Evolutionary conservation across 371 early-diverging fungal genomes (phyloP).

Genomic region (Phascolomyces articulosus): DNA sequence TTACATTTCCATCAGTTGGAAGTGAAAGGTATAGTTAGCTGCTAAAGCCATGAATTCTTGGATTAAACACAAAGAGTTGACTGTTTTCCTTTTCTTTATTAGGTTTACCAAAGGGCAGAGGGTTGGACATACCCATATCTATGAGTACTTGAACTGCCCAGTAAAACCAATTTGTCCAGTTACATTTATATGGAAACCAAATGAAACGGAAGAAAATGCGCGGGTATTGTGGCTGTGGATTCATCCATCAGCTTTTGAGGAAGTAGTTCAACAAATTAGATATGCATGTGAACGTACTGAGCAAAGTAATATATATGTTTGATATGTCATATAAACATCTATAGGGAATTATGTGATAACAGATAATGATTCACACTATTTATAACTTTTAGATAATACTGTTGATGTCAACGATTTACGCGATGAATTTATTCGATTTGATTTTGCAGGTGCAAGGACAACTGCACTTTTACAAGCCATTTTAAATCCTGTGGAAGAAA

Average conservation of each 20-base stretch:
- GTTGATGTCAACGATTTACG: conserved; percentile 38
- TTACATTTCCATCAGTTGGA: conserved; percentile 60
- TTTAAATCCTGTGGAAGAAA: conserved; percentile 37
- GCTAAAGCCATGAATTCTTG: too few species aligned
- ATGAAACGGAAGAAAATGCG: conserved; percentile 12
- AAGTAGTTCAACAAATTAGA: conserved; percentile 22
- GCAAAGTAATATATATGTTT: neutral
- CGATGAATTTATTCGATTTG: conserved; percentile 62
- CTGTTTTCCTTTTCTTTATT: neutral
- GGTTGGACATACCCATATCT: conserved; percentile 58
- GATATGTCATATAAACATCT: too few species aligned
- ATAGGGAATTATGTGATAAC: too few species aligned
- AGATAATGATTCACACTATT: too few species aligned
- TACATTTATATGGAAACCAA: conserved; percentile 71
- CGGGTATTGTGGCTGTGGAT: conserved; percentile 67
- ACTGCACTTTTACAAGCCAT: conserved; percentile 70
- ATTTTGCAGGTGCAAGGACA: conserved; percentile 80
- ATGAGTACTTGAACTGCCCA: conserved; percentile 61
- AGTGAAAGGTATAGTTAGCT: conserved; percentile 55
- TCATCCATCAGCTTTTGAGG: conserved; percentile 62
- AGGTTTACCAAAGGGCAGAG: conserved; percentile 68
- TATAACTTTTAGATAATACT: neutral
- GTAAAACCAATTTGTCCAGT: conserved; percentile 61
- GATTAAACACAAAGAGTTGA: too few species aligned
- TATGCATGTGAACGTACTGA: neutral